These are phyloP conservation scores for Oenanthe javanica DNA, from an alignment of 140 eudicot genomes.

Conservation along the genomic window DNA sequence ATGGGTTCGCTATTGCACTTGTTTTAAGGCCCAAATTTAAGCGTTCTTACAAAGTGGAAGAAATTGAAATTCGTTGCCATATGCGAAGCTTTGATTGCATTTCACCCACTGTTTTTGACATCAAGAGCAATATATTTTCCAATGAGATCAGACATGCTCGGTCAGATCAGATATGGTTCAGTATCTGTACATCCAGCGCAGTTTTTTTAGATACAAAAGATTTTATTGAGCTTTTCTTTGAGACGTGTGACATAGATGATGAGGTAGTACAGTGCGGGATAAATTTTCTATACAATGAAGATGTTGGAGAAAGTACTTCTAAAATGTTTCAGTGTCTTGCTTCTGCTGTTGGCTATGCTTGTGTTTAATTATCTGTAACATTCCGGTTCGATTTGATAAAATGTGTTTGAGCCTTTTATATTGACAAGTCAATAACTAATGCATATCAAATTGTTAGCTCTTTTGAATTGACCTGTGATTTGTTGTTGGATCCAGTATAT, in stretches of 20 bases:
- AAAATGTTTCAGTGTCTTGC: neutral
- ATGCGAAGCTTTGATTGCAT: neutral
- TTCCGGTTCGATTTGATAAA: too few species aligned
- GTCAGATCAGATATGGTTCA: slow-evolving; percentile 6
- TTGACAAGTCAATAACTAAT: too few species aligned
- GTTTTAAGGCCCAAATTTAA: neutral
- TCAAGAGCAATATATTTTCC: neutral
- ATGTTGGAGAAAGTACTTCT: neutral
- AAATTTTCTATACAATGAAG: neutral
- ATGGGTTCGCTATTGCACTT: neutral
- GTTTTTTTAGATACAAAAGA: neutral
- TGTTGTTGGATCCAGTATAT: too few species aligned
- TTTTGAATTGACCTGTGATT: too few species aligned
- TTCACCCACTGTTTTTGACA: neutral
- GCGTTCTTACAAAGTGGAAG: neutral
- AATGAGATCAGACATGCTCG: neutral
- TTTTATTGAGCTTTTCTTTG: neutral
- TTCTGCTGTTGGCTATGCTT: neutral
- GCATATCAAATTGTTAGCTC: too few species aligned
- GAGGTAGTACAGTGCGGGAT: neutral
- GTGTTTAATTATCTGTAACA: too few species aligned
- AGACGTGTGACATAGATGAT: neutral
- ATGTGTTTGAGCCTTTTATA: too few species aligned
- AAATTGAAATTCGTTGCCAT: neutral
- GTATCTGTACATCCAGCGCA: neutral